Conservation (phyloP, 176 grass and related monocot species). For the Zizania latifolia region DNA sequence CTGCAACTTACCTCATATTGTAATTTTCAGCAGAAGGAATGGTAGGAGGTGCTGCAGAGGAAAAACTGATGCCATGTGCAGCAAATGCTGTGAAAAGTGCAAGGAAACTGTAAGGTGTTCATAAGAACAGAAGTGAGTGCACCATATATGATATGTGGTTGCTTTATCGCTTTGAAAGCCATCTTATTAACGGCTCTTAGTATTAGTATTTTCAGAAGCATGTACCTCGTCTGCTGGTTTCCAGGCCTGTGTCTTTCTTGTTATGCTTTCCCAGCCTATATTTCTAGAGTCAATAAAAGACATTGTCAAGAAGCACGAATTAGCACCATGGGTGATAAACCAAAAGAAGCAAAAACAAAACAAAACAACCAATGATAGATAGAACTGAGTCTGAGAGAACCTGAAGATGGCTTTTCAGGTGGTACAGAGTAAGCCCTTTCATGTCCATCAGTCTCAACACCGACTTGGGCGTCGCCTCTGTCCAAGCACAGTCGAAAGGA, state of each 20-base stretch:
- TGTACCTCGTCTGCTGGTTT: conserved; percentile 58
- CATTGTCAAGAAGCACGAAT: neutral
- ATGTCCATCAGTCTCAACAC: conserved; percentile 89
- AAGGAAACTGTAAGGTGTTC: neutral
- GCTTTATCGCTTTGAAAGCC: neutral
- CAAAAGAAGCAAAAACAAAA: neutral
- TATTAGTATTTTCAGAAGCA: neutral
- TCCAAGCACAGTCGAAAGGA: conserved; percentile 7
- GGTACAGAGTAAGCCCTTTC: conserved; percentile 92
- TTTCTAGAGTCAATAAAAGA: conserved; percentile 42
- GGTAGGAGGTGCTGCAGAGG: conserved; percentile 18
- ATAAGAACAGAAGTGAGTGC: neutral
- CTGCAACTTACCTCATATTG: conserved; percentile 40
- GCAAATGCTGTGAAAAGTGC: conserved; percentile 37
- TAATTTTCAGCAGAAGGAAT: conserved; percentile 30
- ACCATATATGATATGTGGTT: neutral
- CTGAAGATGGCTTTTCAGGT: conserved; percentile 98
- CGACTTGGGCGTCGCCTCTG: conserved; percentile 94
- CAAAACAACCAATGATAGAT: no score
- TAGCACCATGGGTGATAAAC: neutral
- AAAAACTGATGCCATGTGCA: conserved; percentile 53
- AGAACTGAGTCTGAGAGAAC: conserved; percentile 30
- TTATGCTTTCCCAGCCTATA: conserved; percentile 86
- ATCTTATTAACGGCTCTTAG: neutral
- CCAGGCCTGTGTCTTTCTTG: conserved; percentile 52